Conservation (phyloP, 208 protist genomes). For the Acanthamoeba castellanii region DNA sequence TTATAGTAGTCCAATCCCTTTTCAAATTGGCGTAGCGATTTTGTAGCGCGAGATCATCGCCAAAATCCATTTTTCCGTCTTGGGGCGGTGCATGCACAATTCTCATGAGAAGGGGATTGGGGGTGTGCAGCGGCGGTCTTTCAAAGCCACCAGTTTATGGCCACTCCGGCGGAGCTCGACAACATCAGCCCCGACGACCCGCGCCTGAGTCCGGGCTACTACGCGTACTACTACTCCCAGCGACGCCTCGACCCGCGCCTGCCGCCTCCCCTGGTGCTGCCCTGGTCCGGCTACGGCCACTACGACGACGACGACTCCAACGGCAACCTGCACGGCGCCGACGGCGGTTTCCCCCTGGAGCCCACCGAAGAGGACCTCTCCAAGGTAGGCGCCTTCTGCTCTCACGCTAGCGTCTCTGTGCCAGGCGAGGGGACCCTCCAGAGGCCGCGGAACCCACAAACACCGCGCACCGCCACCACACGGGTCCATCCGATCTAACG, state of each 20-base stretch:
- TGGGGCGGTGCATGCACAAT: no score
- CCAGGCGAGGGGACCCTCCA: no score
- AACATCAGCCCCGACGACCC: slow-evolving; percentile 40
- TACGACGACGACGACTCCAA: slow-evolving; percentile 16
- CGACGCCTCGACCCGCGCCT: slow-evolving; percentile 76
- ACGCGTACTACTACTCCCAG: slow-evolving; percentile 73
- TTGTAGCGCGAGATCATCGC: no score
- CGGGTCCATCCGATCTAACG: no score
- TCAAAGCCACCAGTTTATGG: slow-evolving; percentile 1
- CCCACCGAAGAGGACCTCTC: not conserved
- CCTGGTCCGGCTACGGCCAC: slow-evolving; percentile 55
- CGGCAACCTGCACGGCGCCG: not conserved
- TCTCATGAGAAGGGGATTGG: no score
- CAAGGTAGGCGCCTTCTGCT: not conserved
- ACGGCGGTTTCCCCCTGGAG: not conserved
- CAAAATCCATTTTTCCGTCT: no score
- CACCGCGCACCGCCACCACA: no score
- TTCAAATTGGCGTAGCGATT: no score
- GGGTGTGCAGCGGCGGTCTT: not conserved
- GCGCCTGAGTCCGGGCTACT: slow-evolving; percentile 65
- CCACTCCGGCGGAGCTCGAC: slow-evolving; percentile 16
- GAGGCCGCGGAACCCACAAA: no score
- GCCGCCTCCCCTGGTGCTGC: slow-evolving; percentile 68
- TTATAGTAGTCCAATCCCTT: no score
- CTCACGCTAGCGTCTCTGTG: no score